phyloP scores from a whole-genome alignment of 2,329 filamentous ascomycete genomes.

The Acarospora socialis region DNA sequence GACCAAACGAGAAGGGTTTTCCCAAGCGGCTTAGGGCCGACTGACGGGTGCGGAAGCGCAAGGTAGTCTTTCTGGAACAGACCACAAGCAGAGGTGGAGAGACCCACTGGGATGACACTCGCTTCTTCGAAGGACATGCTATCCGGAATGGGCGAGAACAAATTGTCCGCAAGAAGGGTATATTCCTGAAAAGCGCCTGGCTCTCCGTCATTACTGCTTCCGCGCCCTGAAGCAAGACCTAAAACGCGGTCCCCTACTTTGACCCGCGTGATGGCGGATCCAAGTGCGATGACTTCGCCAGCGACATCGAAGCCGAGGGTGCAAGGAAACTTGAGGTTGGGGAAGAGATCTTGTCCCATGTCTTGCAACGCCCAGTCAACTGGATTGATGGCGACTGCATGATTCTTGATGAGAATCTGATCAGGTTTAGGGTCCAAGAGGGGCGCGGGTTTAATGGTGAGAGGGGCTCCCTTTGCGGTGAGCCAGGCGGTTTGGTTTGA shows the following conservation, averaged over 20 bases:
- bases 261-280: constrained; percentile 30
- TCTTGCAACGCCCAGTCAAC: constrained; percentile 28
- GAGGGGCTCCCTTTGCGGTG: constrained; percentile 19
- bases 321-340: constrained; percentile 22
- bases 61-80: constrained; percentile 19
- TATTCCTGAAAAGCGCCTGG: constrained; percentile 18
- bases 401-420: constrained; percentile 27
- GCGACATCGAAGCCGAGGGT: constrained; percentile 31
- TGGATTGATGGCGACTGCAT: constrained; percentile 29
- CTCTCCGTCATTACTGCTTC: constrained; percentile 11
- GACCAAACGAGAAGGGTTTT: constrained; percentile 36
- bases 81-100: constrained; percentile 21
- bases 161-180: constrained; percentile 13
- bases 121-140: constrained; percentile 20
- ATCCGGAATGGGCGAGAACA: constrained; percentile 19
- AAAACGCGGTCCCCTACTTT: constrained; percentile 32
- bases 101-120: constrained; percentile 22
- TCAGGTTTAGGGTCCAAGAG: constrained; percentile 21
- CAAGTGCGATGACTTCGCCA: constrained; percentile 33
- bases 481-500: constrained; percentile 24
- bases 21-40: constrained; percentile 15
- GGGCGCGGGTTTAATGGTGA: constrained; percentile 24
- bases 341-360: constrained; percentile 14
- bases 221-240: constrained; percentile 15
- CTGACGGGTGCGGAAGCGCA: constrained; percentile 16